These are phyloP conservation scores for Fusarium continuum DNA, from an alignment of 2,329 filamentous ascomycete genomes.

Conservation along the genomic window DNA sequence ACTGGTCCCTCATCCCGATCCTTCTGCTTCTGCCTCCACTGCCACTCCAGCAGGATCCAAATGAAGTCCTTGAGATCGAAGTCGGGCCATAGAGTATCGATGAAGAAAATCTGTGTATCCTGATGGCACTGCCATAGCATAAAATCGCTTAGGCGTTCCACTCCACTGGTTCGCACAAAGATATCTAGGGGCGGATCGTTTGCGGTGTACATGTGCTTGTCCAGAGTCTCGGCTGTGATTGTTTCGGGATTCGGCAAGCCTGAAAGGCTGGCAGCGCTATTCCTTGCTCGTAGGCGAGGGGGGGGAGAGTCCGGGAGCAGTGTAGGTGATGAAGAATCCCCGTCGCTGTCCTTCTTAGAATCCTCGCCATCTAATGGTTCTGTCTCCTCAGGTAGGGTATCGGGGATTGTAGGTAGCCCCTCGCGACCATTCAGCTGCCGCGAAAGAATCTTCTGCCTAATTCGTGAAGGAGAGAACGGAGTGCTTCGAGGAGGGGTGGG, in stretches of 20 bases:
- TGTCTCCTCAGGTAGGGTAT: constrained; percentile 56
- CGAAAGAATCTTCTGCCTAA: constrained; percentile 83
- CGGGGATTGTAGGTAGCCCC: constrained; percentile 59
- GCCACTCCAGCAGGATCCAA: constrained; percentile 92
- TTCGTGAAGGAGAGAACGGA: constrained; percentile 87
- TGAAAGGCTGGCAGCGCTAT: constrained; percentile 48
- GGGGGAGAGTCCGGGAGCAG: constrained; percentile 63
- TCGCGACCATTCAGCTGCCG: constrained; percentile 64
- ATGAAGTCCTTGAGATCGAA: constrained; percentile 95
- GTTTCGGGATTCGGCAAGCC: constrained; percentile 78
- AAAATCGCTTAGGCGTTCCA: constrained; percentile 93
- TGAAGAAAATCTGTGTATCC: constrained; percentile 89
- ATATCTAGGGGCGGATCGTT: constrained; percentile 88
- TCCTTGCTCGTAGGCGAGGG: constrained; percentile 48
- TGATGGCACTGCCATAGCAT: constrained; percentile 99
- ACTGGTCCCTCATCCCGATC: constrained; percentile 59
- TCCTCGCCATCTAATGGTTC: constrained; percentile 56
- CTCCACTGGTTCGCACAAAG: constrained; percentile 90
- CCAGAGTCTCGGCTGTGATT: constrained; percentile 84
- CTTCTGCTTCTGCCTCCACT: constrained; percentile 69
- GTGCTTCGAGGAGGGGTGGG: constrained; percentile 72
- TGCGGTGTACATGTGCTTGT: constrained; percentile 87
- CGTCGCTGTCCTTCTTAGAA: constrained; percentile 56
- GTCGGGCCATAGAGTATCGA: constrained; percentile 93
- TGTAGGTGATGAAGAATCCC: constrained; percentile 69